Evolutionary conservation across 2,329 filamentous ascomycete species (phyloP).

Genomic region (Fusarium chlamydosporum): DNA sequence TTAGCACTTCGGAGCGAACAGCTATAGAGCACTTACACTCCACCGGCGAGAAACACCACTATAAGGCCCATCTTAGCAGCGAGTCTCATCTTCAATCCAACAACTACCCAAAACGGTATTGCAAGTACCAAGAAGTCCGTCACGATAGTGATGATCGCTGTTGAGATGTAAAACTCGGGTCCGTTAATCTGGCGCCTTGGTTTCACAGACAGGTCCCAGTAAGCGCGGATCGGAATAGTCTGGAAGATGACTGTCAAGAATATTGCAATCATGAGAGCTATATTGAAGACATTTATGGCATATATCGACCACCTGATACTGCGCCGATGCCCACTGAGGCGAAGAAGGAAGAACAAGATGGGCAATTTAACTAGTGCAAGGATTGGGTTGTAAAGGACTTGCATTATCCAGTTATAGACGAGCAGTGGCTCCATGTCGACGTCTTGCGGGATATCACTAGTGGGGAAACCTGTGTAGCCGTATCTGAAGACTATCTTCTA

Average conservation of each 20-base stretch:
- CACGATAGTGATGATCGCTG: constrained; percentile 57
- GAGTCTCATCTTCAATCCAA: constrained; percentile 56
- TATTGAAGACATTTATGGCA: constrained; percentile 54
- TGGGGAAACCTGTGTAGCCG: constrained; percentile 39
- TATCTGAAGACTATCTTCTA: constrained; percentile 30
- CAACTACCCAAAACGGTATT: constrained; percentile 59
- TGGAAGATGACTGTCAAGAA: constrained; percentile 59
- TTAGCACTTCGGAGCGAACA: background rate
- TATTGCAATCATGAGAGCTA: constrained; percentile 51
- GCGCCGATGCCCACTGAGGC: constrained; percentile 53
- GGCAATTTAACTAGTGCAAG: constrained; percentile 62
- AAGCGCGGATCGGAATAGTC: constrained; percentile 55
- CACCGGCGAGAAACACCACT: constrained; percentile 58
- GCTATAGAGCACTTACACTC: constrained; percentile 50
- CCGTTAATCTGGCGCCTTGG: constrained; percentile 45
- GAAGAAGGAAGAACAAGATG: constrained; percentile 62
- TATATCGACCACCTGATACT: constrained; percentile 49
- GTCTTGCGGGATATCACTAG: constrained; percentile 16
- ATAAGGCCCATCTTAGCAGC: constrained; percentile 58
- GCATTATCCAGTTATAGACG: constrained; percentile 47
- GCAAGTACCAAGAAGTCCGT: constrained; percentile 59
- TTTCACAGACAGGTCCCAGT: constrained; percentile 51
- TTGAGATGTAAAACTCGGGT: constrained; percentile 55
- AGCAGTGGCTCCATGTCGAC: constrained; percentile 34
- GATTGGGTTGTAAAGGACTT: constrained; percentile 61